Evolutionary conservation across 1,139 yeast genomes (phyloP), one percentile per base, ranked within the genome.

Genomic region (Chernovozyma sophiae-reginae): DNA sequence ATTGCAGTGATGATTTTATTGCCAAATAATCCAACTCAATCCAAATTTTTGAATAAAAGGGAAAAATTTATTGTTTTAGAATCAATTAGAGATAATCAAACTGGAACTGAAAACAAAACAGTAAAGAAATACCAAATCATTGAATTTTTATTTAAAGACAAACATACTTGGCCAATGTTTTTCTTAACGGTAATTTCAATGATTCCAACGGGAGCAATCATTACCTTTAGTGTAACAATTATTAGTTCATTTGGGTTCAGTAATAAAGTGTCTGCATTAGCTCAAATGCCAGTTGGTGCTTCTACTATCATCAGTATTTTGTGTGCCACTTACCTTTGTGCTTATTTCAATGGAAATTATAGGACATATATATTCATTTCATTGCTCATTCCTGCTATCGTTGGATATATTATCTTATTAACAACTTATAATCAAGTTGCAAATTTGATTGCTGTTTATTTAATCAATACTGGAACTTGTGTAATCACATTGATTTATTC

Each of bases 171-270:
- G 70, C 53, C 65, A 12, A 56, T 60, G 47, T 48, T 64, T 32
- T 40, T 63, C 12, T 49, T 66, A 32, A 65, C 70, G 1, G 37
- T 66, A 1, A 47, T 62, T 4, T 55, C 66, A 23, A 65, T 62
- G 56, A 62, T 66, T 24, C 66, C 66, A 4, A 65, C 71, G 3
- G 73, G 73, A 8, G 68, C 70, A 2, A 58, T 67, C 24, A 60
- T 60, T 14, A 60, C 70, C 1, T 67, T 66, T 37, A 62, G 69
- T 40, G 69, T 65, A 7, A 63, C 70, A 1, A 60, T 67, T 12
- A 66, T 66, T 13, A 53, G 57, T 14, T 49, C 65, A 24, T 64
- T 67, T 45, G 72, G 72, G 2, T 66, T 62, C 38, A 48, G 51
- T 35, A 45, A 34, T 38, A 53, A 60, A 37, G 43, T 60, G 38